Conservation (phyloP, 2,329 filamentous ascomycete species). For the Fusarium lyarnte region DNA sequence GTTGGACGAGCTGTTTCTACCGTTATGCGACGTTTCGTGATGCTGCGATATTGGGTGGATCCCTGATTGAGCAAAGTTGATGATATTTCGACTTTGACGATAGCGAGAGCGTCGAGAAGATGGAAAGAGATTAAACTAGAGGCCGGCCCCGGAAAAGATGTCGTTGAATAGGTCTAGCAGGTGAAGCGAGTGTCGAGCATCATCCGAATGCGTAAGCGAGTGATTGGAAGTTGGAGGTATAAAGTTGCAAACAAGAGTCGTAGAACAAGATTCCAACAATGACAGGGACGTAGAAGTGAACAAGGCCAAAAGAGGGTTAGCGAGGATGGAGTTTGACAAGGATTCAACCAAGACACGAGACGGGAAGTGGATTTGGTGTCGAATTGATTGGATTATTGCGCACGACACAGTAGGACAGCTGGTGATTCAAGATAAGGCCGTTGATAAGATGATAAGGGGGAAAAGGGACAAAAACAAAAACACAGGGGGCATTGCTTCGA, state of each 20-base stretch:
- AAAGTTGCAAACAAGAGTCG: conserved; percentile 23
- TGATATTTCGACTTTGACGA: conserved; percentile 1
- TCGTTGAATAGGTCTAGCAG: conserved; percentile 1
- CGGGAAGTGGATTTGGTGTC: conserved; percentile 22
- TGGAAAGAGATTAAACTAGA: conserved; percentile 2
- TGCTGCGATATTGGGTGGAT: conserved; percentile 27
- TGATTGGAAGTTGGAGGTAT: conserved; percentile 5
- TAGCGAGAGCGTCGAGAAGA: not conserved
- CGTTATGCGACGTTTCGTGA: conserved; percentile 1
- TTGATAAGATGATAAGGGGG: conserved; percentile 14
- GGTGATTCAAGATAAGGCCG: conserved; percentile 23
- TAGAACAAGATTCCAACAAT: conserved; percentile 12
- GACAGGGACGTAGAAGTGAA: conserved; percentile 1
- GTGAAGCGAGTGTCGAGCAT: conserved; percentile 39
- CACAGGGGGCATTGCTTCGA: not conserved
- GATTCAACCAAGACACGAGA: conserved; percentile 34
- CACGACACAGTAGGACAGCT: conserved; percentile 3
- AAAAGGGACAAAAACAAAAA: not conserved
- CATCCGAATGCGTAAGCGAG: conserved; percentile 28
- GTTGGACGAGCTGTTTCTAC: not conserved
- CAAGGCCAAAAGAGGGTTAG: conserved; percentile 32
- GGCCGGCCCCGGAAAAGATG: not conserved
- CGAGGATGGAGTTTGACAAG: conserved; percentile 18
- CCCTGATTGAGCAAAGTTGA: conserved; percentile 12
- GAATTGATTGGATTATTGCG: conserved; percentile 35